phyloP scores from a whole-genome alignment of 257 asterid species.

The Parsonsia alboflavescens region DNA sequence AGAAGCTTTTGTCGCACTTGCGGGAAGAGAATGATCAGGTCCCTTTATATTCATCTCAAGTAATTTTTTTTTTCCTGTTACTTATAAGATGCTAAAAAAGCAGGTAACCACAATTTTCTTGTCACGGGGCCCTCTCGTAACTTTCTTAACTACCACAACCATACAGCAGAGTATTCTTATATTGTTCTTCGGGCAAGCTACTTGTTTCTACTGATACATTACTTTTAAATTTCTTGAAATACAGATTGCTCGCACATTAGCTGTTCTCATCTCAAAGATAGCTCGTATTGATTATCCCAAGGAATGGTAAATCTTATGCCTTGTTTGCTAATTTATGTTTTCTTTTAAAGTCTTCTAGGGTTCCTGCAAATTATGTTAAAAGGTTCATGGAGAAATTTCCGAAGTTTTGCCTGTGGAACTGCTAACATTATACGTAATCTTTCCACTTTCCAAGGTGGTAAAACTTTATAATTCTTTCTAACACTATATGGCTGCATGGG shows the following conservation, averaged over 20 bases:
- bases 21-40: slow-evolving; percentile 95
- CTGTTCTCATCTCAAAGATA: slow-evolving; percentile 83
- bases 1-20: slow-evolving; percentile 71
- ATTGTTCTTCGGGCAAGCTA: not conserved
- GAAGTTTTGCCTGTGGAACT: not conserved
- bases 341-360: not conserved
- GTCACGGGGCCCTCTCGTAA: not conserved
- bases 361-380: not conserved
- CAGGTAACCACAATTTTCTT: not conserved
- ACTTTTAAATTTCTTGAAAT: slow-evolving; percentile 1
- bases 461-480: not conserved
- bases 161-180: not conserved
- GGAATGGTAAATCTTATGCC: slow-evolving; percentile 65
- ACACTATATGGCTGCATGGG: not conserved
- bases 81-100: not conserved
- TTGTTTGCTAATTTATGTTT: slow-evolving; percentile 5
- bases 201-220: slow-evolving; percentile 2
- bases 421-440: not conserved
- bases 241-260: slow-evolving; percentile 90
- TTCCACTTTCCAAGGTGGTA: no score
- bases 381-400: not conserved
- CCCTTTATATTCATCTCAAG: slow-evolving; percentile 15
- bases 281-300: slow-evolving; percentile 97
- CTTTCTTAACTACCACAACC: not conserved
- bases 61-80: not conserved